phyloP scores from a whole-genome alignment of 768 basidiomycete genomes.

The Lepiota brunneoincarnata region DNA sequence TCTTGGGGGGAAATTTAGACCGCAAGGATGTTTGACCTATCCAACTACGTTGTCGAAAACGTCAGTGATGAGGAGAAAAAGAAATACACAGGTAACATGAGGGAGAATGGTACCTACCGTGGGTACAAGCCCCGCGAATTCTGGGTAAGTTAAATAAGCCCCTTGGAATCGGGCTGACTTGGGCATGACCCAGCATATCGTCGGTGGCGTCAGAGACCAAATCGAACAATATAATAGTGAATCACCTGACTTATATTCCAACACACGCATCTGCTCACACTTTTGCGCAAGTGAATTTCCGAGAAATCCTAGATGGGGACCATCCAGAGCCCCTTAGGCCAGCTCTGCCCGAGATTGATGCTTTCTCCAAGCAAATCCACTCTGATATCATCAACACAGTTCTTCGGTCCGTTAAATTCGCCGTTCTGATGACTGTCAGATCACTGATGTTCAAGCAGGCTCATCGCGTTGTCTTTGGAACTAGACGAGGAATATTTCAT shows the following conservation, averaged over 20 bases:
- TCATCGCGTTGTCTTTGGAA: constrained; percentile 43
- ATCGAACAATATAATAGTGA: constrained; percentile 43
- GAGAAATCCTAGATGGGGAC: constrained; percentile 26
- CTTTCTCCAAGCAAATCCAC: constrained; percentile 34
- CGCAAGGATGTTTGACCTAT: constrained; percentile 45
- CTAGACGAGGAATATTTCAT: constrained; percentile 44
- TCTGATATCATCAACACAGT: constrained; percentile 33
- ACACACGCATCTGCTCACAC: neutral
- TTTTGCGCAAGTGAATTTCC: constrained; percentile 26
- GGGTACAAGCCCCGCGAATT: constrained; percentile 53
- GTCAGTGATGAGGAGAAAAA: constrained; percentile 42
- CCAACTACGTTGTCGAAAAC: constrained; percentile 38
- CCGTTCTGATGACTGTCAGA: neutral
- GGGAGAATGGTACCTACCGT: constrained; percentile 44
- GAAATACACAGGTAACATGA: constrained; percentile 33
- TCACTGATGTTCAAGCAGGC: constrained; percentile 9
- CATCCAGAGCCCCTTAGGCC: constrained; percentile 37
- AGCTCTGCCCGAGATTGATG: constrained; percentile 32
- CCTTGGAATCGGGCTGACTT: neutral
- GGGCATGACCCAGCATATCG: constrained; percentile 30
- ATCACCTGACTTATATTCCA: constrained; percentile 9
- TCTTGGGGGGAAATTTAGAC: constrained; percentile 7
- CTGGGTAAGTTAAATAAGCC: constrained; percentile 31
- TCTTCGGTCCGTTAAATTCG: constrained; percentile 21
- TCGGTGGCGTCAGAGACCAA: constrained; percentile 39